Percentiles rank a stretch among this genome's conserved stretches.
Conservation (phyloP, 176 grass and related monocot species). For the maize (Zea mays) region DNA sequence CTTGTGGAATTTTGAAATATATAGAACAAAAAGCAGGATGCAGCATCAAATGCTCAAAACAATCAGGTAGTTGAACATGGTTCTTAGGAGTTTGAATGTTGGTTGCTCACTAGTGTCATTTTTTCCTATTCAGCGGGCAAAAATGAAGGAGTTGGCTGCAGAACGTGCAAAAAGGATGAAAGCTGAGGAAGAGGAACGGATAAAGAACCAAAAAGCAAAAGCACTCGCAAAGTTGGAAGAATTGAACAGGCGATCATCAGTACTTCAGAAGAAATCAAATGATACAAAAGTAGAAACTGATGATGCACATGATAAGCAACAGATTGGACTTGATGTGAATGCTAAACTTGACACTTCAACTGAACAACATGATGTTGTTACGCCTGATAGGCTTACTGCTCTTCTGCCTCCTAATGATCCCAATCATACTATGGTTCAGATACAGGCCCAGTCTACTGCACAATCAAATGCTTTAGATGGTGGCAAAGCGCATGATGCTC, state of each 20-base stretch:
- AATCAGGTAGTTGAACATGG: background rate
- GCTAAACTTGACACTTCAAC: conserved; percentile 26
- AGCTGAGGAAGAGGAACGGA: conserved; percentile 86
- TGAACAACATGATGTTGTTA: conserved; percentile 26
- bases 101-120: conserved; percentile 33
- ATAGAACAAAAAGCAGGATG: background rate
- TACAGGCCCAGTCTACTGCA: conserved; percentile 21
- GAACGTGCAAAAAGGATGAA: conserved; percentile 83
- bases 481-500: conserved; percentile 32
- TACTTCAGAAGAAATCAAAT: conserved; percentile 47
- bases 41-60: background rate
- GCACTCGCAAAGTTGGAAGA: conserved; percentile 92
- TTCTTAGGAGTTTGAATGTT: conserved; percentile 9
- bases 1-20: conserved; percentile 22
- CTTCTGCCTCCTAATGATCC: conserved; percentile 27
- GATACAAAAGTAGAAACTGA: conserved; percentile 31
- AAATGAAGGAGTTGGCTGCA: conserved; percentile 85
- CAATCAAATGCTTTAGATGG: conserved; percentile 23
- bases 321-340: conserved; percentile 24
- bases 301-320: conserved; percentile 38
- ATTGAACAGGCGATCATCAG: conserved; percentile 71
- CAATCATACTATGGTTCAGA: conserved; percentile 29
- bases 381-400: conserved; percentile 24
- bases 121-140: conserved; percentile 56
- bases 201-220: conserved; percentile 86